Evolutionary conservation across 306 rosid species (phyloP).

Genomic region (Malus sylvestris): DNA sequence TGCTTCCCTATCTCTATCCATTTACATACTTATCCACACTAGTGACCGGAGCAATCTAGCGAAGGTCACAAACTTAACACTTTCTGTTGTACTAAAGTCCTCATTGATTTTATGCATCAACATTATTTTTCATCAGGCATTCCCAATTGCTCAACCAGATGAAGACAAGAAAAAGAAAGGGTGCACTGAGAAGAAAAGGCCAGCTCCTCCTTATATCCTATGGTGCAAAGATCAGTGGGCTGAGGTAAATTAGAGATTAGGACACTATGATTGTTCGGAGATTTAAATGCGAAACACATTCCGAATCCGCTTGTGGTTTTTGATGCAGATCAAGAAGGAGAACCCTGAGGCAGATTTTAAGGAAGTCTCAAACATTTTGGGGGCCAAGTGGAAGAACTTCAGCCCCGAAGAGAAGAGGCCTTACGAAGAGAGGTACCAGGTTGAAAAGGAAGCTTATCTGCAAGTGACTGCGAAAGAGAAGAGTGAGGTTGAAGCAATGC

Average conservation of each 20-base stretch:
- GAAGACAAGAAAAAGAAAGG: slow-evolving; percentile 60
- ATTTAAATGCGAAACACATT: background rate
- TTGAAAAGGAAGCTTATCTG: slow-evolving; percentile 71
- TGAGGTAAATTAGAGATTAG: slow-evolving; percentile 37
- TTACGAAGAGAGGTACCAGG: slow-evolving; percentile 66
- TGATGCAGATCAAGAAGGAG: slow-evolving; percentile 60
- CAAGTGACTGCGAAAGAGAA: slow-evolving; percentile 53
- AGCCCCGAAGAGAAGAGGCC: slow-evolving; percentile 77
- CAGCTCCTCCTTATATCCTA: slow-evolving; percentile 66
- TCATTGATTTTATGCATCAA: too few species aligned
- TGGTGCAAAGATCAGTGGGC: slow-evolving; percentile 92
- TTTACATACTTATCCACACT: too few species aligned
- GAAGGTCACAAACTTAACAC: too few species aligned
- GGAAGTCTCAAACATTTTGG: slow-evolving; percentile 61
- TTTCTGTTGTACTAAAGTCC: too few species aligned
- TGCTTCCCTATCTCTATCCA: too few species aligned
- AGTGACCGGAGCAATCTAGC: too few species aligned
- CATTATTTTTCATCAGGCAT: slow-evolving; percentile 29
- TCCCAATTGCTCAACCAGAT: slow-evolving; percentile 39
- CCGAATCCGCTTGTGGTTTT: background rate
- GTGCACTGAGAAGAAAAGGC: slow-evolving; percentile 61
- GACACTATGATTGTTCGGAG: background rate
- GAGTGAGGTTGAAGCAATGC: slow-evolving; percentile 90
- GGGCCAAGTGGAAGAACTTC: slow-evolving; percentile 77
- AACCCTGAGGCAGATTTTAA: slow-evolving; percentile 86